Evolutionary conservation across 2,329 filamentous ascomycete genomes (phyloP).

Genomic region (Ramularia collo-cygni): DNA sequence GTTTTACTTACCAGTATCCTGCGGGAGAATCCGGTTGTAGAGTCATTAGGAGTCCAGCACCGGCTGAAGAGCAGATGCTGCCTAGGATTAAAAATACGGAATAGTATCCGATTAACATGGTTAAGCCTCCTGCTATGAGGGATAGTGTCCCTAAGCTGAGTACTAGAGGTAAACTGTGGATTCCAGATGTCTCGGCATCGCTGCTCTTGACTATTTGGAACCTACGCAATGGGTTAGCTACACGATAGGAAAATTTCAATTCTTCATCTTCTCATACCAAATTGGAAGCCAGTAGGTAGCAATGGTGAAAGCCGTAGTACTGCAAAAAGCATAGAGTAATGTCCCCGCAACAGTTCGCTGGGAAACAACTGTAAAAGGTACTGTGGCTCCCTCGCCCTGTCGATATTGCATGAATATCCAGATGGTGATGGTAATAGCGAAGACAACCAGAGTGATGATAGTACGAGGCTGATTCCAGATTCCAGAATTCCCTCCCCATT

Average conservation of each 20-base stretch:
- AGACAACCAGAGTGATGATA: conserved; percentile 34
- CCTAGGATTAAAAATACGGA: conserved; percentile 38
- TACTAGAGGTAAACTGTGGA: conserved; percentile 11
- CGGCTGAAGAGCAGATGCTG: conserved; percentile 34
- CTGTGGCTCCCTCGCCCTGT: conserved; percentile 13
- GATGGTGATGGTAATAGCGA: conserved; percentile 8
- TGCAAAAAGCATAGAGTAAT: conserved; percentile 8
- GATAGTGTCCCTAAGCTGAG: conserved; percentile 36
- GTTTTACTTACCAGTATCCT: conserved; percentile 15
- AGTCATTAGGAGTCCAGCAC: conserved; percentile 34
- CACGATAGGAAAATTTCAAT: background rate
- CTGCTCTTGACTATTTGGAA: conserved; percentile 13
- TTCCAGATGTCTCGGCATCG: conserved; percentile 9
- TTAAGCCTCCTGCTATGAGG: conserved; percentile 30
- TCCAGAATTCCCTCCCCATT: conserved; percentile 41
- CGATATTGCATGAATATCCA: conserved; percentile 11
- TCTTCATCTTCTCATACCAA: conserved; percentile 3
- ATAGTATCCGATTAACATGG: conserved; percentile 38
- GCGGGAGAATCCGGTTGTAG: conserved; percentile 7
- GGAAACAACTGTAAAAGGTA: conserved; percentile 7
- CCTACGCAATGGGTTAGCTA: conserved; percentile 3
- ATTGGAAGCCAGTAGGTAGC: conserved; percentile 14
- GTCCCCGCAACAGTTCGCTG: conserved; percentile 10
- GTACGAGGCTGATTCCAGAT: conserved; percentile 34
- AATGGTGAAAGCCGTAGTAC: conserved; percentile 8